Evolutionary conservation across 2,329 filamentous ascomycete genomes (phyloP), one percentile per base, ranked within the genome.

Genomic region (Fusarium odoratissimum): DNA sequence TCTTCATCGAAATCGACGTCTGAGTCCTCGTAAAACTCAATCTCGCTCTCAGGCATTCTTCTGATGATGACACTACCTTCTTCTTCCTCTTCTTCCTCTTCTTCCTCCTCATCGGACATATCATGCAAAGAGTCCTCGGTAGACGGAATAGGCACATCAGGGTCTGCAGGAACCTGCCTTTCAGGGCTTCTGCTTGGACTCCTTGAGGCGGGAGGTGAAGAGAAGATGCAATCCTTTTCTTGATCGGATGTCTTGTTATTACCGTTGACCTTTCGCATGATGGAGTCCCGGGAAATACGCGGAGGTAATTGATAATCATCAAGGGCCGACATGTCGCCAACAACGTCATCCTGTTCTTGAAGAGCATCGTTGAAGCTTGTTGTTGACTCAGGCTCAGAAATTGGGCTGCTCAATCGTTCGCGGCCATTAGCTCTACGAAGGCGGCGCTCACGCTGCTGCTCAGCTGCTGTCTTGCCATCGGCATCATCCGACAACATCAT

Each of bases 271-370:
- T 95, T 94, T 59, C 93, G 91, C 76, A 98, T 86, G 75, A 98
- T 98, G 0, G 95, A 97, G 80, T 98, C 96, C 41, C 95, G 90
- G 13, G 95, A 98, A 78, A 98, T 97, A 60, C 92, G 92, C 16
- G 93, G 88, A 23, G 91, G 93, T 19, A 92, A 83, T 72, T 92
- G 87, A 75, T 92, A 92, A 64, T 91, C 89, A 68, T 88, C 86
- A 63, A 91, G 81, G 16, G 87, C 83, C 59, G 88, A 87, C 75
- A 91, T 80, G 61, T 92, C 90, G 49, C 88, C 90, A 46, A 91
- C 78, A 5, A 87, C 86, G 60, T 91, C 88, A 25, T 91, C 89
- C 45, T 86, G 88, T 73, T 90, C 89, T 17, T 90, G 88, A 16
- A 71, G 83, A 14, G 79, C 80, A 31, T 85, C 83, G 9, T 65